Evolutionary conservation across 768 basidiomycete species (phyloP), one percentile per base, ranked within the genome.

Genomic region (Mycena haematopus): DNA sequence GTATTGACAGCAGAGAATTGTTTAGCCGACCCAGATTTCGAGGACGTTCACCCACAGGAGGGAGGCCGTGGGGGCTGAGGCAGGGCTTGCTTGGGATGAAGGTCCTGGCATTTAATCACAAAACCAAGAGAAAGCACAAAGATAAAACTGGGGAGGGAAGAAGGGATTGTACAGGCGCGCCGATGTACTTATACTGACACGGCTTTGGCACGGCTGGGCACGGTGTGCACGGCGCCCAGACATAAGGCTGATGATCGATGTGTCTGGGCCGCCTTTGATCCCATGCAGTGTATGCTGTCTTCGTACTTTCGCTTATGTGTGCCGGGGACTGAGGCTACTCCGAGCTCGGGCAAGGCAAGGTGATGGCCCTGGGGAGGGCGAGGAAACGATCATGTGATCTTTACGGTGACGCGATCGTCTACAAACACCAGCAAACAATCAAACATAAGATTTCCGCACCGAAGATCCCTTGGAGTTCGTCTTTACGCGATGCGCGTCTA

Each of bases 1-100:
- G n/a, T 25, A 15, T 25, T 3, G 21, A 17, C 22, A 8, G 15
- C n/a, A 0, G 4, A 29, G 33, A 8, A 17, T 22, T 15, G 2
- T n/a, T n/a, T n/a, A n/a, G 19, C 54, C 8, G 15, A 56, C 60
- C 46, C 22, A 36, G 17, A 62, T 49, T 35, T 62, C 45, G 45
- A 62, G 54, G 13, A 49, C 27, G 21, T 49, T 50, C 4, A 62
- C 21, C 60, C 53, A 62, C 2, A 55, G 45, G 6, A 29, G 11
- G 17, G 22, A 61, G 3, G 60, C 24, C n/a, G 31, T 33, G n/a
- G 24, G 15, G n/a, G 13, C 14, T 35, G 31, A 10, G 8, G 19
- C 13, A 3, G 29, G 44, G 1, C 17, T 4, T 31, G 9, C 24
- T 45, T 56, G 52, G 33, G 38, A 17, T 24, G 36, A 13, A 31